These are phyloP conservation scores for Conticribra guillardii DNA, from an alignment of 108 stramenopile species.

Conservation along the genomic window DNA sequence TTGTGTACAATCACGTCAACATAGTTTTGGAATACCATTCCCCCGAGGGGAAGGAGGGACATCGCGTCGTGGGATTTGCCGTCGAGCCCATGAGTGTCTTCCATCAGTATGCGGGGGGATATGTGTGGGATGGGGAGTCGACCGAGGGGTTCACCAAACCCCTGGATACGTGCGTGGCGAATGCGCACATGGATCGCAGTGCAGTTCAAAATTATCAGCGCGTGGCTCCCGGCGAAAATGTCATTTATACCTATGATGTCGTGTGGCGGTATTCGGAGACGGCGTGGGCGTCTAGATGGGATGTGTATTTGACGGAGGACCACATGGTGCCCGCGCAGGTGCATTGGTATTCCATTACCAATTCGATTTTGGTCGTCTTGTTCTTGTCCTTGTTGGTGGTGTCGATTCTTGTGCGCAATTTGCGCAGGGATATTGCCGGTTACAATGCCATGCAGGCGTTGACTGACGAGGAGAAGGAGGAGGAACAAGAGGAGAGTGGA, in stretches of 20 bases:
- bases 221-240: slow-evolving; percentile 57
- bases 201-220: slow-evolving; percentile 54
- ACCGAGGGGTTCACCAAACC: slow-evolving; percentile 68
- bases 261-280: slow-evolving; percentile 87
- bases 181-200: slow-evolving; percentile 48
- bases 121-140: slow-evolving; percentile 74
- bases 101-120: slow-evolving; percentile 80
- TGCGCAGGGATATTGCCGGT: slow-evolving; percentile 93
- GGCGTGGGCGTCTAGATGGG: slow-evolving; percentile 98
- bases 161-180: slow-evolving; percentile 67
- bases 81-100: slow-evolving; percentile 93
- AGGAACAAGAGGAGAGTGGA: slow-evolving; percentile 91
- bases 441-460: slow-evolving; percentile 93
- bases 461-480: slow-evolving; percentile 91
- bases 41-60: slow-evolving; percentile 78
- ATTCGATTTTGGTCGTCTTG: slow-evolving; percentile 93
- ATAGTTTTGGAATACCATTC: slow-evolving; percentile 91
- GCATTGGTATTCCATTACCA: slow-evolving; percentile 97
- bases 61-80: slow-evolving; percentile 94
- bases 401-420: slow-evolving; percentile 93
- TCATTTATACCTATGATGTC: slow-evolving; percentile 99
- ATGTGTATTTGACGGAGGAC: slow-evolving; percentile 94
- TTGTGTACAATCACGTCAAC: slow-evolving; percentile 96
- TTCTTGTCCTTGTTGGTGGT: slow-evolving; percentile 96
- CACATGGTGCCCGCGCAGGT: slow-evolving; percentile 94